Evolutionary conservation across 805 yeast genomes (phyloP).

Genomic region (Cyberlindnera euphorbiiphila): DNA sequence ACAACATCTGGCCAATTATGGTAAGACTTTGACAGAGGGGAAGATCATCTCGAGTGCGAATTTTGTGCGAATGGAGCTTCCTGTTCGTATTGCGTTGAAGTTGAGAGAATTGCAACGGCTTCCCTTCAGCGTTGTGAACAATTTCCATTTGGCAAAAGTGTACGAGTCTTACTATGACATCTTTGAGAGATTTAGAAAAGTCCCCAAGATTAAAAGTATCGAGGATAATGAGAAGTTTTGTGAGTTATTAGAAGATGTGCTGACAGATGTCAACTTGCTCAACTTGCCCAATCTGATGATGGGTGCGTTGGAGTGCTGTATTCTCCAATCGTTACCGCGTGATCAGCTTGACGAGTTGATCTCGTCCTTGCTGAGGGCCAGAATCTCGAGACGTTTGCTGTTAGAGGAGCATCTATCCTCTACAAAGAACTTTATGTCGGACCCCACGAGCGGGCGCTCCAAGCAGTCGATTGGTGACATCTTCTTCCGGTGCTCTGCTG

Average conservation of each 20-base stretch:
- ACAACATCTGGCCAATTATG: constrained; percentile 87
- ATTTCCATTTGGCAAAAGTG: constrained; percentile 80
- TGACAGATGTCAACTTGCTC: constrained; percentile 72
- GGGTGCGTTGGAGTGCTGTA: constrained; percentile 85
- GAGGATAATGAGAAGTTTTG: constrained; percentile 78
- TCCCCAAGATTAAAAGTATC: constrained; percentile 60
- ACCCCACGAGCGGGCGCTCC: constrained; percentile 45
- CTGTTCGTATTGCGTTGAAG: constrained; percentile 78
- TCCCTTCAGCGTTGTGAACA: constrained; percentile 81
- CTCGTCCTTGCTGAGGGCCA: constrained; percentile 73
- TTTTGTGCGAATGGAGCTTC: constrained; percentile 81
- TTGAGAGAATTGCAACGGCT: constrained; percentile 73
- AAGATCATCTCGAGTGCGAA: constrained; percentile 82
- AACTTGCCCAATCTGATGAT: constrained; percentile 86
- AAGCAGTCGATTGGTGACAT: constrained; percentile 65
- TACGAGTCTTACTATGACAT: constrained; percentile 87
- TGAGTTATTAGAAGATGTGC: constrained; percentile 52
- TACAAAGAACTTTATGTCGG: constrained; percentile 54
- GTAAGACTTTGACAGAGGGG: constrained; percentile 68
- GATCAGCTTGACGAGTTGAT: constrained; percentile 66
- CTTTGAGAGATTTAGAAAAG: constrained; percentile 78
- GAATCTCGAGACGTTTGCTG: constrained; percentile 85
- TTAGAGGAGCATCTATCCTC: constrained; percentile 88
- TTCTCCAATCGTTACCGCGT: constrained; percentile 54
- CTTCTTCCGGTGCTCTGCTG: constrained; percentile 73